Evolutionary conservation across 345 rosid species (phyloP).

Genomic region (Eucalyptus cloeziana): DNA sequence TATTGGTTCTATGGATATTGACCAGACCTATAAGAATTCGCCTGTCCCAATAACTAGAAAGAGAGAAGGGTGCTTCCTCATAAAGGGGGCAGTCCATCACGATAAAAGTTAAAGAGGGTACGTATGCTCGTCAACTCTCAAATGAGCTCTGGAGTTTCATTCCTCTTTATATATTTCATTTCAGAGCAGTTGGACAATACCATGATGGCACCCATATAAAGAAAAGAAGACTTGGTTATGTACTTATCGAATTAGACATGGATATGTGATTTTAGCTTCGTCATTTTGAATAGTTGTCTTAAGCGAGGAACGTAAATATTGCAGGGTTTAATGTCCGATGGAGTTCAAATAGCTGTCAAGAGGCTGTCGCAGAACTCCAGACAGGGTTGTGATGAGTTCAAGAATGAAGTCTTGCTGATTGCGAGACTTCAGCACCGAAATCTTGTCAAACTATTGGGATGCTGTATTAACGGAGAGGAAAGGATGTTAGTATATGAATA

Average conservation of each 20-base stretch:
- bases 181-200: background rate
- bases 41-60: background rate
- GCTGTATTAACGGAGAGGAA: slow-evolving; percentile 4
- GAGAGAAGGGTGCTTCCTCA: background rate
- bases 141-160: background rate
- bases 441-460: slow-evolving; percentile 9
- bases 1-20: too few species aligned
- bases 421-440: slow-evolving; percentile 19
- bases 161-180: background rate
- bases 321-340: slow-evolving; percentile 1
- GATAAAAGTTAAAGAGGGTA: background rate
- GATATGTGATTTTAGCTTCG: background rate
- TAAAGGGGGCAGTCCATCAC: background rate
- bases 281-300: background rate
- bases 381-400: slow-evolving; percentile 13
- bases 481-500: slow-evolving; percentile 9
- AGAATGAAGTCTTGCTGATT: slow-evolving; percentile 11
- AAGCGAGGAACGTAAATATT: background rate
- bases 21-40: background rate
- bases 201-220: background rate
- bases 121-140: background rate
- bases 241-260: background rate
- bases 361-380: slow-evolving; percentile 7
- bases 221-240: background rate
- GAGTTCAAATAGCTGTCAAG: slow-evolving; percentile 14